Evolutionary conservation across 768 basidiomycete genomes (phyloP), one percentile per base, ranked within the genome.

Genomic region (Dioszegia crocea): DNA sequence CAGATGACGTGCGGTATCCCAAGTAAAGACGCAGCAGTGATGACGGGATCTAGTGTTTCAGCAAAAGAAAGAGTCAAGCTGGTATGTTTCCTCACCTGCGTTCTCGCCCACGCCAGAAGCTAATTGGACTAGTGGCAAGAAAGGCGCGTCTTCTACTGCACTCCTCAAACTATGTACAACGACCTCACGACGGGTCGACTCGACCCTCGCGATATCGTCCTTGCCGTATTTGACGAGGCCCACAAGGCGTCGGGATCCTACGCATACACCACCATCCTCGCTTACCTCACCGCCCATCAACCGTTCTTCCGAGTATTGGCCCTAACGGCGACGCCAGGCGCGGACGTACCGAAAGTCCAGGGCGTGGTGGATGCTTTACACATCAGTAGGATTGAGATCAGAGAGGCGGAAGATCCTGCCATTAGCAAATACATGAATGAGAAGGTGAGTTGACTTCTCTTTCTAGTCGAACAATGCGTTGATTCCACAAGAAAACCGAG

Each of bases 1-100:
- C 96, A 96, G 68, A 82, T 86, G 72, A 86, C 86, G 4, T 97
- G 93, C 66, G 96, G 96, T 5, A 97, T 98, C 51, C 89, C 92
- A 17, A 88, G 88, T 4, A 80, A 79, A 50, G 88, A 93, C 70
- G 88, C 91, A 0, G 81, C 85, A 9, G 92, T 96, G 69, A 78
- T 99, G 65, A 97, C 91, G 0, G 94, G 94, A 2, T 81, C 86
- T 24, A 68, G 62, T 47, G 70, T 60, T 17, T 58, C 24, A 29
- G 53, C 40, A 9, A 68, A 61, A 44, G 67, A 74, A 50, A 39
- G 68, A 30, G 59, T 45, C 6, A 62, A 60, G 38, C 48, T 63
- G 44, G 64, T 64, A 46, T 41, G 63, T 61, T 30, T 21, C 27
- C 29, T 55, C 39, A n/a, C 41, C 1, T 11, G n/a, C n/a, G 21